These are phyloP conservation scores for Rhodofomes roseus DNA, from an alignment of 1,284 basidiomycete genomes.

Conservation along the genomic window DNA sequence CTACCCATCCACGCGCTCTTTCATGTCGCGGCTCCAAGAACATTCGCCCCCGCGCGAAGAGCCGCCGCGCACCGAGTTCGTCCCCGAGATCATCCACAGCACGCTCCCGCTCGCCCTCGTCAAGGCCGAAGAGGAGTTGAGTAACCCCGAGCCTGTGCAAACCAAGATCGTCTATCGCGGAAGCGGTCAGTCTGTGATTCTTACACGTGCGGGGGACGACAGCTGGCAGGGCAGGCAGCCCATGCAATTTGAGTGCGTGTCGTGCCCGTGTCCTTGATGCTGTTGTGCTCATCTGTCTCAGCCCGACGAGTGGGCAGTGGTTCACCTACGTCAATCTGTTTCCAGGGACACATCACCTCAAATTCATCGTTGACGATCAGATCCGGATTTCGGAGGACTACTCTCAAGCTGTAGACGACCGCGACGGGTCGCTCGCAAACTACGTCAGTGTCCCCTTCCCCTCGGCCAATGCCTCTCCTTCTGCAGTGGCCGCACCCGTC, in stretches of 20 bases:
- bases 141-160: constrained; percentile 38
- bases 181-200: constrained; percentile 53
- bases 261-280: constrained; percentile 2
- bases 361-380: constrained; percentile 93
- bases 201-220: constrained; percentile 68
- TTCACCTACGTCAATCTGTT: constrained; percentile 55
- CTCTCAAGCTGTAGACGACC: constrained; percentile 88
- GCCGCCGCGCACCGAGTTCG: constrained; percentile 33
- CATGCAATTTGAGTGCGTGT: constrained; percentile 60
- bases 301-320: constrained; percentile 37
- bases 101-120: constrained; percentile 57
- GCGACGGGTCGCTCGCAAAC: constrained; percentile 91
- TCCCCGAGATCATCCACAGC: constrained; percentile 57
- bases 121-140: constrained; percentile 33
- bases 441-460: constrained; percentile 68
- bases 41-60: constrained; percentile 26
- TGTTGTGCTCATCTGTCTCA: constrained; percentile 11
- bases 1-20: constrained; percentile 41
- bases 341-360: constrained; percentile 93
- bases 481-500: constrained; percentile 7
- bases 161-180: constrained; percentile 63
- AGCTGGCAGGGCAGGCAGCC: constrained; percentile 64
- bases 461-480: constrained; percentile 28
- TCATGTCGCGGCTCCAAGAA: constrained; percentile 31
- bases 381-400: constrained; percentile 80